Evolutionary conservation across 306 rosid genomes (phyloP).

Genomic region (Pachyrhizus erosus): DNA sequence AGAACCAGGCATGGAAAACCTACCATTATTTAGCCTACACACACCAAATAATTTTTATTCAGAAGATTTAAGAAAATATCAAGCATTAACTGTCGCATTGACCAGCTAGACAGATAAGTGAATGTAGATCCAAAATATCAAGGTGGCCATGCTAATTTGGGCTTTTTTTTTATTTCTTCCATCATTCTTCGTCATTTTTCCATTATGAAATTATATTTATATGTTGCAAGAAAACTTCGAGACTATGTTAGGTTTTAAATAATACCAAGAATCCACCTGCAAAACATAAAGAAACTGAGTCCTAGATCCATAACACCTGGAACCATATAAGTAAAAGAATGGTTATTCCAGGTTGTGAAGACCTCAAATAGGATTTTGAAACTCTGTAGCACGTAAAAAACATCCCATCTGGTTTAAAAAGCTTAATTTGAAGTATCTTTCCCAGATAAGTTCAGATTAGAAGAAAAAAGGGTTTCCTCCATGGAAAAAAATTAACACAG

Average conservation of each 20-base stretch:
- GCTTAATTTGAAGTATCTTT: conserved; percentile 21
- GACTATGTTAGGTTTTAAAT: conserved; percentile 30
- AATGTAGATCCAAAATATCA: conserved; percentile 26
- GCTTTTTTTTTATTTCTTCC: background rate
- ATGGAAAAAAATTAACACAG: background rate
- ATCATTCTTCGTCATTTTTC: conserved; percentile 20
- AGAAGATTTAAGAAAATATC: conserved; percentile 19
- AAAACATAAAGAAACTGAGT: conserved; percentile 35
- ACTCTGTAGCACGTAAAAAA: conserved; percentile 19
- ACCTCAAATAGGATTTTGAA: conserved; percentile 39
- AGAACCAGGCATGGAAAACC: conserved; percentile 21
- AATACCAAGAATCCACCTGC: conserved; percentile 42
- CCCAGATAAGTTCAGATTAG: conserved; percentile 16
- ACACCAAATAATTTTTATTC: conserved; percentile 16
- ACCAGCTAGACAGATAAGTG: conserved; percentile 15
- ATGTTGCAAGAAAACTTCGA: conserved; percentile 31
- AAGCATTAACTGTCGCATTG: background rate
- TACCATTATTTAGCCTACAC: background rate
- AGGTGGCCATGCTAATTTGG: conserved; percentile 2
- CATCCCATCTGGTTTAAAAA: conserved; percentile 15
- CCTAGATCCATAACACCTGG: conserved; percentile 27
- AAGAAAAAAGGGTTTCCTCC: conserved; percentile 7
- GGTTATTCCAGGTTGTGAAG: conserved; percentile 31
- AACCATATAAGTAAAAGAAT: conserved; percentile 33
- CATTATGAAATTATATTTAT: conserved; percentile 23